Evolutionary conservation across 352 stramenopile genomes (phyloP), one percentile per base, ranked within the genome.

Genomic region (Phytophthora idaei): DNA sequence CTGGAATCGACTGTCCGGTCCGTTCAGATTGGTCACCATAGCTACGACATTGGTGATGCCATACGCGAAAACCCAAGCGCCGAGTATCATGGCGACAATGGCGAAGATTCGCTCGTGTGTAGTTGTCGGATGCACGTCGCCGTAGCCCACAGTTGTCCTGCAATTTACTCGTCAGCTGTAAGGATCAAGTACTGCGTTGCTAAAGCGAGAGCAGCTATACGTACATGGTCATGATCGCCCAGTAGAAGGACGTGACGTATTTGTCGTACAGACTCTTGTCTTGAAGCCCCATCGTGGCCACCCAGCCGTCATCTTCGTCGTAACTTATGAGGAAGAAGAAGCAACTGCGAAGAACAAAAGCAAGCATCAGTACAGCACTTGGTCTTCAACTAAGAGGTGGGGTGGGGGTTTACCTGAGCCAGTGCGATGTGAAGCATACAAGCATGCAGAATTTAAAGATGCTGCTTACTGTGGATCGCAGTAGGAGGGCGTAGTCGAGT

Each of bases 21-120:
- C 72, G 49, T 93, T 92, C 3, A 93, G 59, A 50, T 90, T 92
- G 6, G 83, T 87, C 21, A 93, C 85, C 69, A 81, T 85, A 12
- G 68, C 69, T 0, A 85, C 76, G 52, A 92, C 85, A 42, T 89
- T 92, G 0, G 85, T 93, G 73, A 93, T 93, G 15, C 83, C 85
- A 59, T 93, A 93, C 4, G 83, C 83, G 53, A 93, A 93, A 49
- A 93, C 90, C 72, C 85, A 88, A n/a, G 83, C 85, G 3, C 85
- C 85, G 1, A 90, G 64, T 8, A 91, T 63, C 85, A 93, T 92
- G 0, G 81, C 83, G 29, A 88, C 78, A 52, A 91, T 93, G 17
- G 79, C 76, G 51, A 89, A 93, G 10, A 93, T 68, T 2, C 83
- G 83, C 51, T 93, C 83, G 41, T 75, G 55, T 1, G 85, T 88